Evolutionary conservation across 176 grass and related monocot species (phyloP), one percentile per base, ranked within the genome.

Genomic region (Stipa capillata): DNA sequence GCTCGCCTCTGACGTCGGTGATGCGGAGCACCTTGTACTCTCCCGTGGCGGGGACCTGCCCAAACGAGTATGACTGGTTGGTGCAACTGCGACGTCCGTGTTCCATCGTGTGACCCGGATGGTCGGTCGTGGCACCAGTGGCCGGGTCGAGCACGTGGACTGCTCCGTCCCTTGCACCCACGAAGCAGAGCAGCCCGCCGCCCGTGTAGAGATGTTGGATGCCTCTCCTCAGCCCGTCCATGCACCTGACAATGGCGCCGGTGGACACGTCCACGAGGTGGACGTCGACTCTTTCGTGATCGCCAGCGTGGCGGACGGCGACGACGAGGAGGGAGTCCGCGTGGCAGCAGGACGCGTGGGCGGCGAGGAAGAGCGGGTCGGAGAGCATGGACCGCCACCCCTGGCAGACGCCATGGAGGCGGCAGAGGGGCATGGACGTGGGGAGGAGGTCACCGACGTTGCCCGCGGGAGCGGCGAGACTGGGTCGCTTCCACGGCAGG

Each of bases 11-110:
- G 65, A 14, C 18, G 18, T 21, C 17, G 7, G 16, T 78, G 52
- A 71, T 5, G 57, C 42, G 74, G 28, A 85, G 44, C 25, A 78
- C 16, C 83, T 78, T 85, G 74, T 62, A 49, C 17, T 78, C 74
- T 20, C 83, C 54, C n/a, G n/a, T n/a, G n/a, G n/a, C n/a, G n/a
- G n/a, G n/a, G n/a, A n/a, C n/a, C n/a, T n/a, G n/a, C n/a, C n/a
- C 83, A 37, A 78, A n/a, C 21, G 35, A 8, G 66, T 77, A 84
- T 9, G 14, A 8, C 14, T n/a, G 10, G 60, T 7, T 4, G 36
- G 13, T 8, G 51, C 3, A 10, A n/a, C n/a, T n/a, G n/a, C n/a
- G n/a, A n/a, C n/a, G 13, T 4, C 12, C 6, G 12, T 27, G 49
- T 56, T n/a, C n/a, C 15, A 15, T 34, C 36, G 15, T 75, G 14